Conservation (phyloP, 768 basidiomycete genomes). For the Collybia sordida region DNA sequence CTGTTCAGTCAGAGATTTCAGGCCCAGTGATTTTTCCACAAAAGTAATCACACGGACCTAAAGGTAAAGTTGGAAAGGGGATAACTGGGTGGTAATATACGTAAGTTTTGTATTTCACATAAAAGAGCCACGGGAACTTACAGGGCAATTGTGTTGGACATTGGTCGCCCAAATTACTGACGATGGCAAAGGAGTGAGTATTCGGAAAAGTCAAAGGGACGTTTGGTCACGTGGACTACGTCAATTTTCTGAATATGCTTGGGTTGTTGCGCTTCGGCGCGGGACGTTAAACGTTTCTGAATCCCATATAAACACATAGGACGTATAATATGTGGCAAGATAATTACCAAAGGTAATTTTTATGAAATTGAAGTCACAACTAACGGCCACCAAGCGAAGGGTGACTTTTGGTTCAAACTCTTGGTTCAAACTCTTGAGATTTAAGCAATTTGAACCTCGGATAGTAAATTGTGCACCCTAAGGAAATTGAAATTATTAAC, state of each 20-base stretch:
- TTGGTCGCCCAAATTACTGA: conserved; percentile 15
- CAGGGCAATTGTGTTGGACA: conserved; percentile 57
- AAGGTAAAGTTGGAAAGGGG: conserved; percentile 92
- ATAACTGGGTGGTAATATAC: conserved; percentile 46
- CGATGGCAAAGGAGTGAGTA: neutral
- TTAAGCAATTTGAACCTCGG: no score
- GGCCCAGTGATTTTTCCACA: neutral
- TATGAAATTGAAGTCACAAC: no score
- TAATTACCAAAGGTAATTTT: no score
- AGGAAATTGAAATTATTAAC: no score
- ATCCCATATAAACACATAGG: no score
- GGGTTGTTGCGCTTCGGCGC: no score
- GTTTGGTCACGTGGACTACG: conserved; percentile 11
- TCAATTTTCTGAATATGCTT: neutral
- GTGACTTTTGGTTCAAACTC: no score
- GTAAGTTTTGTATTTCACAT: neutral
- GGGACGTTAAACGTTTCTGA: no score
- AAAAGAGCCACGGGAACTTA: conserved; percentile 19
- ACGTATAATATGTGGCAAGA: no score
- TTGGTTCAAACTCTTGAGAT: no score
- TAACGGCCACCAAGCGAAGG: no score
- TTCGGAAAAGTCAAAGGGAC: conserved; percentile 1
- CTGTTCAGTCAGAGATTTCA: conserved; percentile 36
- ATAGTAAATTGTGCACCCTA: no score
- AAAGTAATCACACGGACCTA: conserved; percentile 45